These are phyloP conservation scores for Echinochloa phyllopogon DNA, from an alignment of 176 grass and related monocot species.

Conservation along the genomic window DNA sequence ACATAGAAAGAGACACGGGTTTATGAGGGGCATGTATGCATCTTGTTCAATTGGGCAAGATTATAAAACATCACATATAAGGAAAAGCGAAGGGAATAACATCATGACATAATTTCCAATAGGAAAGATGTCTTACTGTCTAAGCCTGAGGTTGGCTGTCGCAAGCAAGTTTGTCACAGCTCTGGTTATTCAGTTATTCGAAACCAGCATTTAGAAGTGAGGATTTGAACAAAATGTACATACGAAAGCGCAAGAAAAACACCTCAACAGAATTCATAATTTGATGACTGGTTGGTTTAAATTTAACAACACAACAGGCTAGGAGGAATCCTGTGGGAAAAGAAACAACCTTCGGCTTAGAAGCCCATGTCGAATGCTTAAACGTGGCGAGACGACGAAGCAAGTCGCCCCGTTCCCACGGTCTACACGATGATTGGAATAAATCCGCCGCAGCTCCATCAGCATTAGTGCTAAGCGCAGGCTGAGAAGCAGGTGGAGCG, in stretches of 20 bases:
- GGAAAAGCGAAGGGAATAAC: background rate
- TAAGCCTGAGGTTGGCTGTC: background rate
- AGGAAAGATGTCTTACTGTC: background rate
- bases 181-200: constrained; percentile 29
- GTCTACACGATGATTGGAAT: constrained; percentile 74
- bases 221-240: background rate
- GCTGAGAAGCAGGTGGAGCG: constrained; percentile 46
- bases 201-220: background rate
- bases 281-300: background rate
- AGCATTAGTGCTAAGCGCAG: constrained; percentile 88
- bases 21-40: background rate
- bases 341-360: constrained; percentile 79
- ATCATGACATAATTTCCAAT: background rate
- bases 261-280: constrained; percentile 3
- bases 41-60: background rate
- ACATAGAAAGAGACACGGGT: background rate
- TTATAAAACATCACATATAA: background rate
- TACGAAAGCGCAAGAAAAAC: background rate
- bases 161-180: constrained; percentile 3
- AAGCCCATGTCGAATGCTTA: constrained; percentile 83
- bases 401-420: constrained; percentile 94
- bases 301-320: background rate
- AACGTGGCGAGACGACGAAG: constrained; percentile 88
- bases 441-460: constrained; percentile 51
- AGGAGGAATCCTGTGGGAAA: constrained; percentile 24